A percentile compares a stretch with the other conserved stretches of the same genome.
Evolutionary conservation across 148 eudicot species (phyloP).

Genomic region (Persicaria maculosa): DNA sequence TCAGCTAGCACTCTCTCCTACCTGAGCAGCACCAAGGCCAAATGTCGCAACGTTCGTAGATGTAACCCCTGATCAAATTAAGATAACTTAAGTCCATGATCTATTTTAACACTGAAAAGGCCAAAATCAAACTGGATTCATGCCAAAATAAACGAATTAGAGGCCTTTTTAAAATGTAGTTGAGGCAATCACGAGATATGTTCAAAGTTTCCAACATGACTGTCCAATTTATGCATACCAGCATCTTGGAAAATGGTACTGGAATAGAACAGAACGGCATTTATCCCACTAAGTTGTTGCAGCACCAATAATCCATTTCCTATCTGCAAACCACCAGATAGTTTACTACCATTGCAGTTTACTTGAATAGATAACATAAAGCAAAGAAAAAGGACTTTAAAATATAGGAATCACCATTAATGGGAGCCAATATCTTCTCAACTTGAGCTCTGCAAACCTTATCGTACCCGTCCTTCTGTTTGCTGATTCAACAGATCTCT

Average conservation of each 20-base stretch:
- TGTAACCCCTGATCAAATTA: constrained; percentile 52
- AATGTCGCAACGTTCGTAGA: constrained; percentile 65
- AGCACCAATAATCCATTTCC: constrained; percentile 80
- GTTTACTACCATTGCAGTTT: not conserved
- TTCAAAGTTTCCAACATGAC: not conserved
- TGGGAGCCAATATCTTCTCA: constrained; percentile 90
- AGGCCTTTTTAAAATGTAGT: too few species aligned
- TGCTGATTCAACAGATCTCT: constrained; percentile 84
- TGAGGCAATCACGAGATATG: too few species aligned
- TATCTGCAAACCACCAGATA: constrained; percentile 42
- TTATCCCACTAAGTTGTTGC: constrained; percentile 86
- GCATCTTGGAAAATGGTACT: constrained; percentile 77
- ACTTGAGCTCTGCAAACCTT: constrained; percentile 70
- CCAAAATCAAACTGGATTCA: not conserved
- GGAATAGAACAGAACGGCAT: constrained; percentile 89
- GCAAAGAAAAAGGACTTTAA: not conserved
- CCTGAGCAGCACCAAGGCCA: constrained; percentile 85
- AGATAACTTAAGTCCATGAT: not conserved
- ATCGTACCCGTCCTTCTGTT: constrained; percentile 57
- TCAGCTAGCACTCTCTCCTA: constrained; percentile 5
- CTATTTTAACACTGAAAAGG: not conserved
- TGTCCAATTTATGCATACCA: constrained; percentile 36
- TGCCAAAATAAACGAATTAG: too few species aligned
- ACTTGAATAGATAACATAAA: not conserved
- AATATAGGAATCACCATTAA: constrained; percentile 51